Evolutionary conservation across 2,329 filamentous ascomycete species (phyloP).

Genomic region (Diaporthe humulicola): DNA sequence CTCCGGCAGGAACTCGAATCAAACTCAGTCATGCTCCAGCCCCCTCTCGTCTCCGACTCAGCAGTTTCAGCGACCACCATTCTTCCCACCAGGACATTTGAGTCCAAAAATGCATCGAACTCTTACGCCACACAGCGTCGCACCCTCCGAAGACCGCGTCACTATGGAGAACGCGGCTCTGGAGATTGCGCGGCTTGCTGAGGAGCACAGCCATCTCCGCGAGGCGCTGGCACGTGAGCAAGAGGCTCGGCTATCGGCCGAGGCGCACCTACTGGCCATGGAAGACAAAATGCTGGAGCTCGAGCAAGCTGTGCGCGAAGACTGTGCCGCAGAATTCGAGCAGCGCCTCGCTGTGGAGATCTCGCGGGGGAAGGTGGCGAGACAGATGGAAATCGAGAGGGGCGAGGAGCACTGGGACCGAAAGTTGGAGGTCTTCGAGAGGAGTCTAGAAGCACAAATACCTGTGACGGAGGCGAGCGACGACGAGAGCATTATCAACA

Average conservation of each 20-base stretch:
- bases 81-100: conserved; percentile 54
- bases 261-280: conserved; percentile 79
- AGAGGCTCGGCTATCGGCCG: conserved; percentile 77
- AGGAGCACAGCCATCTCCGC: conserved; percentile 82
- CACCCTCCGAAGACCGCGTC: conserved; percentile 66
- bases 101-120: conserved; percentile 50
- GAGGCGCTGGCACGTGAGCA: conserved; percentile 79
- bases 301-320: conserved; percentile 88
- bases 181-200: conserved; percentile 83
- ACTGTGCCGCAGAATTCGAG: conserved; percentile 91
- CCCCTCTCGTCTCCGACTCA: conserved; percentile 47
- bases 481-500: conserved; percentile 60
- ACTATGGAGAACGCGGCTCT: conserved; percentile 87
- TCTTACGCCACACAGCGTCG: conserved; percentile 54
- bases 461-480: conserved; percentile 61
- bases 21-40: conserved; percentile 45
- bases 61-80: conserved; percentile 53
- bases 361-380: conserved; percentile 82
- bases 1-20: conserved; percentile 41
- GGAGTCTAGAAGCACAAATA: conserved; percentile 61
- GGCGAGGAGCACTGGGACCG: conserved; percentile 88
- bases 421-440: conserved; percentile 77
- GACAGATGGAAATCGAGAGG: conserved; percentile 83
- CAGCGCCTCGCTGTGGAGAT: conserved; percentile 80
- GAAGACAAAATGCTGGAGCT: conserved; percentile 75